Evolutionary conservation across 306 rosid species (phyloP).

Genomic region (Vigna hirtella): DNA sequence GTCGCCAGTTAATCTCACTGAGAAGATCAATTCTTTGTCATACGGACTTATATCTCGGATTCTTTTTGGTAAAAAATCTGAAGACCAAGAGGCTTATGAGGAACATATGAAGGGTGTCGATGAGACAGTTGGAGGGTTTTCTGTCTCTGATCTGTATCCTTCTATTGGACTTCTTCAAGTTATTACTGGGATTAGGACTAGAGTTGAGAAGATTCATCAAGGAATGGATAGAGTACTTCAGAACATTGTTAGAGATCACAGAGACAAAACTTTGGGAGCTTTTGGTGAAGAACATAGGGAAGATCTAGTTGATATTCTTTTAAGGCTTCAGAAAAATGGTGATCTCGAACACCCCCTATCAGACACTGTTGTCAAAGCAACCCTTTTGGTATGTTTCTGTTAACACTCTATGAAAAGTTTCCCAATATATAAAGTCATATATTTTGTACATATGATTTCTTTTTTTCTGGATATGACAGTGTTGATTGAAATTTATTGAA

Average conservation of each 20-base stretch:
- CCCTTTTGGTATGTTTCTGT: conserved; percentile 28
- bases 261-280: neutral
- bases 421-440: neutral
- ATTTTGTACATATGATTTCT: neutral
- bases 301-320: conserved; percentile 49
- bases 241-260: conserved; percentile 30
- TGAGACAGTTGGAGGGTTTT: conserved; percentile 28
- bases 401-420: neutral
- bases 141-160: conserved; percentile 44
- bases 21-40: conserved; percentile 6
- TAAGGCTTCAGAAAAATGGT: conserved; percentile 42
- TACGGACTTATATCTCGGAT: conserved; percentile 19
- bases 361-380: conserved; percentile 43
- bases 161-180: conserved; percentile 39
- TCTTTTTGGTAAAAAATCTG: conserved; percentile 38
- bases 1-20: conserved; percentile 14
- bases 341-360: conserved; percentile 39
- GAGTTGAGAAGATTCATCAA: conserved; percentile 27
- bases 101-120: conserved; percentile 16
- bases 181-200: conserved; percentile 36
- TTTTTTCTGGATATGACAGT: neutral
- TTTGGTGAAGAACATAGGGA: neutral
- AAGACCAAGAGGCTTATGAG: conserved; percentile 36
- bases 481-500: neutral
- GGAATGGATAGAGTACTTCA: conserved; percentile 40